Evolutionary conservation across 2,329 filamentous ascomycete species (phyloP), one percentile per base, ranked within the genome.

Genomic region (Neospermospora avenae): DNA sequence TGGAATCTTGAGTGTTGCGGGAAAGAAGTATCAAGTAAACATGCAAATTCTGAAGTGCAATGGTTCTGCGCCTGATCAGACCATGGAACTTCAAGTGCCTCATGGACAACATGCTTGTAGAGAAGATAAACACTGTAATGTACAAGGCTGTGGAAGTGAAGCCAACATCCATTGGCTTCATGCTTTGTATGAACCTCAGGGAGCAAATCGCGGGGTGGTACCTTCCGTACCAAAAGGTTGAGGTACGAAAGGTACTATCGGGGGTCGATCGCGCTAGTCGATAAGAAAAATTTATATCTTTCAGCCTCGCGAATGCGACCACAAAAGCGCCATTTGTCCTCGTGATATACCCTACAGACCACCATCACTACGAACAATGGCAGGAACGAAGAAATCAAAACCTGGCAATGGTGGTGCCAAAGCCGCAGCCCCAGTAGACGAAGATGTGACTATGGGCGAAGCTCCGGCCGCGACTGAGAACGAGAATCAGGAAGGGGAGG

Each of bases 361-460:
- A 10, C 28, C 5, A 41, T n/a, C 37, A 28, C n/a, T 34, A 8
- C 28, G 20, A 34, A 62, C 48, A 34, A 69, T 69, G 69, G 54
- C 67, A 42, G 63, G 68, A n/a, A 68, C 64, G 41, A 66, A 65
- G 60, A 69, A 66, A 60, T 39, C 34, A 37, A 34, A 61, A 42
- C 25, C 54, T 20, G 51, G 46, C 22, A 61, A 61, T 39, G 28
- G 46, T 22, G 61, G 61, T 42, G 28, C 55, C n/a, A 46, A 57
- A 22, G 54, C 51, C 37, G 2, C 65, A 41, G 34, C 49, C n/a
- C 48, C 59, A 24, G 59, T 59, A 13, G 37, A 58, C 10, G 60
- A 67, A 25, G 68, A 71, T 57, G 62, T 69, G 5, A 52, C 64
- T 7, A 71, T 72, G 69, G 59, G 37, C 10, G 70, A 72, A 6